A percentile compares a stretch with the other conserved stretches of the same genome.
Conservation (phyloP, 257 asterid genomes). For the Lycium barbarum region DNA sequence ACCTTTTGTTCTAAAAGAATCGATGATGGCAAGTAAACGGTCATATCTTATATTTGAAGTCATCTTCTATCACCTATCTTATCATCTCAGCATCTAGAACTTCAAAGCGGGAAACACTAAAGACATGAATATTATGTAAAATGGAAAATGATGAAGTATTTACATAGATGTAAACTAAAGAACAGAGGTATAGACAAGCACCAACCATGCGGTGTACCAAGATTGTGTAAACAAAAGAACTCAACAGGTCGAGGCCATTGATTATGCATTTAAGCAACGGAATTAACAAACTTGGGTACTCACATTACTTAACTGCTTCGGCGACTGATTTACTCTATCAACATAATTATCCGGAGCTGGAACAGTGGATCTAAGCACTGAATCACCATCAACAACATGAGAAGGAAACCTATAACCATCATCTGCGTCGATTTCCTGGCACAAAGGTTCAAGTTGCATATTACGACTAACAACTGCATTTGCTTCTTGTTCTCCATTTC, state of each 20-base stretch:
- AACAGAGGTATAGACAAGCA: neutral
- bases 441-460: slow-evolving; percentile 45
- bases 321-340: slow-evolving; percentile 45
- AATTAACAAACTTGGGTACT: slow-evolving; percentile 33
- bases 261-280: slow-evolving; percentile 15
- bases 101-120: slow-evolving; percentile 9
- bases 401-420: slow-evolving; percentile 38
- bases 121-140: neutral
- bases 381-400: slow-evolving; percentile 37
- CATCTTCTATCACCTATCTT: neutral
- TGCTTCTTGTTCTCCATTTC: slow-evolving; percentile 38
- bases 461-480: slow-evolving; percentile 29
- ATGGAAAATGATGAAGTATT: slow-evolving; percentile 17
- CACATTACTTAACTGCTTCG: slow-evolving; percentile 52
- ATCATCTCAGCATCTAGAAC: slow-evolving; percentile 19
- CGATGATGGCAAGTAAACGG: neutral
- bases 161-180: slow-evolving; percentile 3
- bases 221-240: neutral
- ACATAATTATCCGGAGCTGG: slow-evolving; percentile 43
- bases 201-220: neutral
- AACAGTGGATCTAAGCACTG: slow-evolving; percentile 42
- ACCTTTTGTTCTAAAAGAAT: slow-evolving; percentile 19
- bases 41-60: slow-evolving; percentile 14
- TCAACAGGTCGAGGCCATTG: neutral
- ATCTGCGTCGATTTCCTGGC: slow-evolving; percentile 41